Conservation (phyloP, 1,139 yeast species). For the Debaryomycetaceae sp. region DNA sequence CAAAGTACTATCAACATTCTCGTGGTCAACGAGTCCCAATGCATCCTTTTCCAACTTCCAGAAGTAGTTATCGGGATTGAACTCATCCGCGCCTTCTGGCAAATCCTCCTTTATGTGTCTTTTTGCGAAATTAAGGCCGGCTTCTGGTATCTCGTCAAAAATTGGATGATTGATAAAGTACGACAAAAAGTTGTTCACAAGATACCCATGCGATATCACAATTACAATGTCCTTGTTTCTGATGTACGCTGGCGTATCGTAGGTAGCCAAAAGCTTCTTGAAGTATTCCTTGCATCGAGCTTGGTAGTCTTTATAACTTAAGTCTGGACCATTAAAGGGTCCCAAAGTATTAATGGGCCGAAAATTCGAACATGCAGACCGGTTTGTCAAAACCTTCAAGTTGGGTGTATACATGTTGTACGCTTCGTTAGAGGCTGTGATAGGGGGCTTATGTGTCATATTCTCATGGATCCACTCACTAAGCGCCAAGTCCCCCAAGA, state of each 20-base stretch:
- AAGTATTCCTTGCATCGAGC: constrained; percentile 40
- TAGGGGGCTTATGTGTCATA: constrained; percentile 45
- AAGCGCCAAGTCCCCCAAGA: constrained; percentile 45
- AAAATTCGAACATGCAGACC: constrained; percentile 37
- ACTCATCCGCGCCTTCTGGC: constrained; percentile 9
- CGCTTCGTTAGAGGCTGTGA: constrained; percentile 43
- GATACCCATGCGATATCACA: constrained; percentile 44
- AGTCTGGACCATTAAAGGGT: constrained; percentile 44
- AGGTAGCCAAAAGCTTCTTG: constrained; percentile 42
- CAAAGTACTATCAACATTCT: constrained; percentile 28
- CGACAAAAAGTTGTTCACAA: constrained; percentile 37
- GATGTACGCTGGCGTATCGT: constrained; percentile 36
- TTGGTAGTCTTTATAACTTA: constrained; percentile 42
- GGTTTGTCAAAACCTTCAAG: constrained; percentile 33
- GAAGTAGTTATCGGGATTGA: constrained; percentile 16
- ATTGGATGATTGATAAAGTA: constrained; percentile 46
- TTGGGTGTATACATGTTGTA: constrained; percentile 49
- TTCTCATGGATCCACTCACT: constrained; percentile 49
- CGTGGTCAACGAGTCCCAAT: constrained; percentile 25
- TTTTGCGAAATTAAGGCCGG: constrained; percentile 33
- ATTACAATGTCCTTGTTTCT: constrained; percentile 36
- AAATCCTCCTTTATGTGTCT: constrained; percentile 14
- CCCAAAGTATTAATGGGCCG: constrained; percentile 47
- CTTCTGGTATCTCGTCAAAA: constrained; percentile 46
- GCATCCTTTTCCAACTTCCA: constrained; percentile 39